Evolutionary conservation across 1,284 basidiomycete genomes (phyloP).

Genomic region (Volvariella surrecta): DNA sequence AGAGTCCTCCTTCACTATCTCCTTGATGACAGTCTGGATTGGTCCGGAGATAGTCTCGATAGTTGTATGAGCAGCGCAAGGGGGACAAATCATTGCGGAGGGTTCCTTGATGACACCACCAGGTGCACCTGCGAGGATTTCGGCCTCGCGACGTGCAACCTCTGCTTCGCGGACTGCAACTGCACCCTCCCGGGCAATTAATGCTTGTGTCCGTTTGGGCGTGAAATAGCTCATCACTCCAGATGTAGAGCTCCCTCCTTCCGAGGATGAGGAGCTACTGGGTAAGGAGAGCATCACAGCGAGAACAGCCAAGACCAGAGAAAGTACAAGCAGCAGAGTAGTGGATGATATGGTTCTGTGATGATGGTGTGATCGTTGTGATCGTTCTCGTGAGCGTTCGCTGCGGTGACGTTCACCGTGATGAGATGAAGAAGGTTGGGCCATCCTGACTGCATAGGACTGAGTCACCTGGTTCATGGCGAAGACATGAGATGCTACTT

Average conservation of each 20-base stretch:
- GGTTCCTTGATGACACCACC: conserved; percentile 60
- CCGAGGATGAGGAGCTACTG: conserved; percentile 17
- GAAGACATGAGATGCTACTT: conserved; percentile 14
- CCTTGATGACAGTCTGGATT: conserved; percentile 73
- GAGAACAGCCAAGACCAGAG: conserved; percentile 72
- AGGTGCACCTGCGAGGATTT: conserved; percentile 69
- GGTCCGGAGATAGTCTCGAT: conserved; percentile 51
- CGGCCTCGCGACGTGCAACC: conserved; percentile 77
- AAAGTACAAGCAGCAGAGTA: conserved; percentile 74
- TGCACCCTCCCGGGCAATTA: conserved; percentile 65
- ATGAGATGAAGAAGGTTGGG: conserved; percentile 76
- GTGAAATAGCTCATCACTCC: conserved; percentile 65
- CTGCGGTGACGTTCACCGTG: conserved; percentile 53
- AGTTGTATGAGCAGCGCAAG: conserved; percentile 43
- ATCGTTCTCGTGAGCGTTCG: conserved; percentile 46
- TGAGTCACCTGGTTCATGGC: conserved; percentile 6
- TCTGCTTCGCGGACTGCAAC: conserved; percentile 76
- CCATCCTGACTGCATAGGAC: conserved; percentile 59
- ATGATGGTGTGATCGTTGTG: conserved; percentile 56
- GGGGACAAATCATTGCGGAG: conserved; percentile 41
- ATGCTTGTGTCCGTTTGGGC: conserved; percentile 70
- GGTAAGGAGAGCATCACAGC: conserved; percentile 82
- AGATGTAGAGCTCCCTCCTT: conserved; percentile 32
- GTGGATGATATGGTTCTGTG: conserved; percentile 83
- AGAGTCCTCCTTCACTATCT: conserved; percentile 72